Base-by-base conservation (phyloP, 768 basidiomycete species). In the Mycena amicta region DNA sequence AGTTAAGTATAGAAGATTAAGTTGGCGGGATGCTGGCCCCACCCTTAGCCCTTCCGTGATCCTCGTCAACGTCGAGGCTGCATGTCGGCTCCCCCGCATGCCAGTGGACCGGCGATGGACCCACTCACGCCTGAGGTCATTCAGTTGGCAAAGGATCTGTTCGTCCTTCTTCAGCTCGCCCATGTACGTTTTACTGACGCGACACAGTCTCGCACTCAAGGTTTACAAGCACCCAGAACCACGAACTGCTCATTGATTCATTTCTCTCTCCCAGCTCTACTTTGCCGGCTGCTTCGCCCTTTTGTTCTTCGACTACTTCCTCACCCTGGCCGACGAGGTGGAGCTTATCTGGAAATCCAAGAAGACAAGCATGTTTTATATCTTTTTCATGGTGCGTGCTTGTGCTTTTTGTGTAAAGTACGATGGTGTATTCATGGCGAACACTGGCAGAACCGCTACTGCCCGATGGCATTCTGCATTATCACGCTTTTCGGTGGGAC, bases 391-490 rank as follows among this genome's bases (percentile, higher is more conserved):
- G 39, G 61, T 68, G 29, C 37, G 51, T 31, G 3, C 20, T 31
- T 33, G 26, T 23, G 29, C 31, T 18, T n/a, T 23, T 25, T 41
- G 5, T 11, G 1, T 53, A n/a, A 11, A 27, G 31, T 22, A 26
- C 45, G 22, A 23, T 47, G 20, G 16, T 23, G 3, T 15, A 5
- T 25, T n/a, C n/a, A n/a, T n/a, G n/a, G n/a, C n/a, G n/a, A n/a
- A n/a, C n/a, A n/a, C n/a, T n/a, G n/a, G 33, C 31, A 64, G 63
- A 70, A 70, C 45, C 68, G 69, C 26, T 71, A 70, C 52, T 59
- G 59, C 30, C 68, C 70, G 0, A 68, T 71, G 59, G 63, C 64
- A 6, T 70, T 67, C 22, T 61, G 62, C 52, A 55, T 70, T n/a
- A 64, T 71, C 13, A 70, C 70, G 1, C 60, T 70, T 18, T 70